Base-by-base conservation (phyloP, 257 asterid genomes). In the Solanum etuberosum region DNA sequence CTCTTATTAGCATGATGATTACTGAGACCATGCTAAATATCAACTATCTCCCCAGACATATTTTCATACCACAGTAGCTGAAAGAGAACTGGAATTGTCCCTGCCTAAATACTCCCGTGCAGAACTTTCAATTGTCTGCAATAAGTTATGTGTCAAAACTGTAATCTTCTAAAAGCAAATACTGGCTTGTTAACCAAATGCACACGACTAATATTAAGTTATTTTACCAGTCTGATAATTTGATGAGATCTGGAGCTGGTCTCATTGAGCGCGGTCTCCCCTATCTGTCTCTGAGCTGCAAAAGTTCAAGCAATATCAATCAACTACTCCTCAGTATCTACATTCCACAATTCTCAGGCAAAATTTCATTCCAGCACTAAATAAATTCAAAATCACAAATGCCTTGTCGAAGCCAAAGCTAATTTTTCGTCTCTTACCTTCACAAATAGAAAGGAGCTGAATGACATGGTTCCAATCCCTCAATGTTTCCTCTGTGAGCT, bases 231-330 rank as follows among this genome's bases (percentile, higher is more conserved):
- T 95, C 98, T 90, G 67, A 97, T 93, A 40, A 97, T 96, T 92
- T 97, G 99, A 90, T 97, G 99, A 89, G 99, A 97, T 91, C 99
- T 93, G 72, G 99, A 97, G 93, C 99, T 96, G 87, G 92, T 93
- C 90, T 97, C 99, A 43, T 97, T 97, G 13, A 95, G 96, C 86
- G 93, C 89, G 0, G 99, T 97, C 91, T 97, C 99, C 83, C 99
- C 99, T 43, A 93, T 95, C 91, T 93, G 99, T 88, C 99, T 92
- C 89, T 97, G 99, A 86, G 94, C 99, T 97, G 96, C 89, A 87
- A 90, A 51, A 82, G 76, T 32, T 70, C 35, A 46, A 38, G 3
- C 37, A 23, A n/a, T 15, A 77, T 38, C 84, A 80, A 29, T 80
- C 67, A 80, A 27, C 34, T 40, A 76, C 7, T 13, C 83, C 59